Conservation (phyloP, 129 eudicot species). For the Sambucus nigra region DNA sequence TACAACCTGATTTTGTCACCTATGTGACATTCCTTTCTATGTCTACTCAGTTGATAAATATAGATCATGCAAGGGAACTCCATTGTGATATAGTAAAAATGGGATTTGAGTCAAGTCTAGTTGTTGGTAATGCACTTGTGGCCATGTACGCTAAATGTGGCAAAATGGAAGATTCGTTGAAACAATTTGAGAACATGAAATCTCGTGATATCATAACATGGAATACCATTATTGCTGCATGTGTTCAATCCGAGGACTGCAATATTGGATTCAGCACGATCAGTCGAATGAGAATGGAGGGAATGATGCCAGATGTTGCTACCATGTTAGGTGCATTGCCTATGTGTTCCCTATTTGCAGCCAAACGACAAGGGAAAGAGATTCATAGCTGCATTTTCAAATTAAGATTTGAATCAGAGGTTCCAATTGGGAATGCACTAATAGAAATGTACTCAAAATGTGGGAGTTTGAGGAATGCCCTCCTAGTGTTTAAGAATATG, state of each 20-base stretch:
- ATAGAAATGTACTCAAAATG: slow-evolving; percentile 74
- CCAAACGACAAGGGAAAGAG: slow-evolving; percentile 76
- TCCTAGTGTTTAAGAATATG: slow-evolving; percentile 44
- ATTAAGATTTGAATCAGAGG: slow-evolving; percentile 31
- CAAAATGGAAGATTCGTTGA: slow-evolving; percentile 30
- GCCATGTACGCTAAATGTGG: slow-evolving; percentile 64
- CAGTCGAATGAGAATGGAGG: slow-evolving; percentile 40
- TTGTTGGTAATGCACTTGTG: slow-evolving; percentile 55
- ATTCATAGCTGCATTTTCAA: slow-evolving; percentile 53
- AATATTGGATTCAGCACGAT: slow-evolving; percentile 43
- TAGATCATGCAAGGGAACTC: slow-evolving; percentile 31
- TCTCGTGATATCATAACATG: slow-evolving; percentile 52
- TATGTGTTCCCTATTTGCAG: slow-evolving; percentile 41
- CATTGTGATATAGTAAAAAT: slow-evolving; percentile 48
- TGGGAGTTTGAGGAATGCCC: slow-evolving; percentile 40
- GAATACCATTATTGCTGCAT: slow-evolving; percentile 58
- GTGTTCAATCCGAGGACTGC: slow-evolving; percentile 34
- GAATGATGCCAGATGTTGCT: slow-evolving; percentile 39
- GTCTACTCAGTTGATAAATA: slow-evolving; percentile 19
- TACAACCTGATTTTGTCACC: slow-evolving; percentile 47
- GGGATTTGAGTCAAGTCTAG: slow-evolving; percentile 38
- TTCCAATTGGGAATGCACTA: slow-evolving; percentile 55
- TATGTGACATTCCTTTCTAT: slow-evolving; percentile 41
- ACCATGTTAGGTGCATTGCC: slow-evolving; percentile 47
- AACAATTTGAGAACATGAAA: slow-evolving; percentile 55